Evolutionary conservation across 2,329 filamentous ascomycete species (phyloP).

Genomic region (Fonsecaea multimorphosa): DNA sequence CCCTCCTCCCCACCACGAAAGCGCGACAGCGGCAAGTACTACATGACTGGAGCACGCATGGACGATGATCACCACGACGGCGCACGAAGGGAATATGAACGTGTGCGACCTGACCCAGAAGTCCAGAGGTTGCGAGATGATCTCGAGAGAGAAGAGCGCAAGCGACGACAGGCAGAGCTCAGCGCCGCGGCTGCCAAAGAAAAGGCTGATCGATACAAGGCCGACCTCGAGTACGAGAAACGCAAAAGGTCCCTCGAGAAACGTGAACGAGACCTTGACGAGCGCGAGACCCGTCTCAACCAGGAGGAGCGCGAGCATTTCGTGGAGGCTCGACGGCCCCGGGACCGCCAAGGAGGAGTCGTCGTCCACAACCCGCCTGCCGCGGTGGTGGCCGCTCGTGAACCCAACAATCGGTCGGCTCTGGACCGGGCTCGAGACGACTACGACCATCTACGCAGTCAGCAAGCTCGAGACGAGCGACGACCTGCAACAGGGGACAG

Average conservation of each 20-base stretch:
- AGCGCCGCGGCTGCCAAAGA: slow-evolving; percentile 22
- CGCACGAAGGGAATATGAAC: slow-evolving; percentile 25
- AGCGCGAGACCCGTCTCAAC: slow-evolving; percentile 22
- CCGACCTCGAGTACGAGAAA: slow-evolving; percentile 29
- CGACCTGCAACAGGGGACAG: slow-evolving; percentile 21
- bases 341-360: slow-evolving; percentile 27
- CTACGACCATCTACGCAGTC: slow-evolving; percentile 28
- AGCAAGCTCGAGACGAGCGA: slow-evolving; percentile 18
- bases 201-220: slow-evolving; percentile 21
- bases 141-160: slow-evolving; percentile 24
- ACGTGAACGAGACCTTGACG: slow-evolving; percentile 25
- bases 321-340: slow-evolving; percentile 20
- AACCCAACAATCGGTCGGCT: slow-evolving; percentile 20
- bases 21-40: slow-evolving; percentile 34
- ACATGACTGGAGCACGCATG: slow-evolving; percentile 11
- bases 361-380: slow-evolving; percentile 28
- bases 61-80: slow-evolving; percentile 10
- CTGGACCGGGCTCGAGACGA: slow-evolving; percentile 33
- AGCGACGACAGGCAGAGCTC: slow-evolving; percentile 33
- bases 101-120: slow-evolving; percentile 27
- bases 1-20: slow-evolving; percentile 25
- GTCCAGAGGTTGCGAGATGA: slow-evolving; percentile 26
- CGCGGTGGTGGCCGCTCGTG: neutral
- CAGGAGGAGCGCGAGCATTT: slow-evolving; percentile 22
- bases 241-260: slow-evolving; percentile 27